phyloP scores from a whole-genome alignment of 2,329 filamentous ascomycete species.

The Tolypocladium ophioglossoides region DNA sequence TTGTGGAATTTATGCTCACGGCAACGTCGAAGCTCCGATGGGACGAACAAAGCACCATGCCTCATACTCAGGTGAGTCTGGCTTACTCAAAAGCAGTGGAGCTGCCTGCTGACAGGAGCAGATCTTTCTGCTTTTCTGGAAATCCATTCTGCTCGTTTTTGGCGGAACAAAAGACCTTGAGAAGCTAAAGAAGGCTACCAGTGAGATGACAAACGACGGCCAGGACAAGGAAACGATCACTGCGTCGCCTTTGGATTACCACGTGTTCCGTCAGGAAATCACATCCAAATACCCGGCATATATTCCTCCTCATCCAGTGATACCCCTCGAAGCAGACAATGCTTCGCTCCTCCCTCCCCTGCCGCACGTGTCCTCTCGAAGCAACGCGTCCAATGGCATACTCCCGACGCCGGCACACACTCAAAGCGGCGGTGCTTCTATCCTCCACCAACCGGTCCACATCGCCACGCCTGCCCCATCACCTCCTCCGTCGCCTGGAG shows the following conservation, averaged over 20 bases:
- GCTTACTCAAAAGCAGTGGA: neutral
- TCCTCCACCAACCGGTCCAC: slow-evolving; percentile 90
- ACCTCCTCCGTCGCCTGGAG: slow-evolving; percentile 78
- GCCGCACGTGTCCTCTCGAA: slow-evolving; percentile 59
- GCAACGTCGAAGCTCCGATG: slow-evolving; percentile 59
- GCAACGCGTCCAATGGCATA: slow-evolving; percentile 50
- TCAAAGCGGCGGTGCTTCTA: slow-evolving; percentile 58
- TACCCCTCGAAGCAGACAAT: slow-evolving; percentile 82
- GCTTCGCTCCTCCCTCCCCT: slow-evolving; percentile 83
- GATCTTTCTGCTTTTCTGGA: slow-evolving; percentile 83
- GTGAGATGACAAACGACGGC: slow-evolving; percentile 45
- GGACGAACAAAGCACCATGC: slow-evolving; percentile 55
- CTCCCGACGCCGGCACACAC: slow-evolving; percentile 43
- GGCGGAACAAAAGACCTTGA: slow-evolving; percentile 67
- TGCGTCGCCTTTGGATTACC: slow-evolving; percentile 90
- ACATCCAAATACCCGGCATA: slow-evolving; percentile 97
- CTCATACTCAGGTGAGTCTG: slow-evolving; percentile 48
- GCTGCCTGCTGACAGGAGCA: slow-evolving; percentile 21
- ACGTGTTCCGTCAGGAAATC: slow-evolving; percentile 91
- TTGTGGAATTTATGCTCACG: slow-evolving; percentile 64
- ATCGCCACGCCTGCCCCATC: slow-evolving; percentile 98
- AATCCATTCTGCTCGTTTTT: slow-evolving; percentile 76
- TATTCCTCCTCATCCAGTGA: slow-evolving; percentile 70
- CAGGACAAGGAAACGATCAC: slow-evolving; percentile 73
- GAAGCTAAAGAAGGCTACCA: slow-evolving; percentile 61